These are phyloP conservation scores for Zygoascus sp. DNA, from an alignment of 1,139 yeast genomes.

Conservation along the genomic window DNA sequence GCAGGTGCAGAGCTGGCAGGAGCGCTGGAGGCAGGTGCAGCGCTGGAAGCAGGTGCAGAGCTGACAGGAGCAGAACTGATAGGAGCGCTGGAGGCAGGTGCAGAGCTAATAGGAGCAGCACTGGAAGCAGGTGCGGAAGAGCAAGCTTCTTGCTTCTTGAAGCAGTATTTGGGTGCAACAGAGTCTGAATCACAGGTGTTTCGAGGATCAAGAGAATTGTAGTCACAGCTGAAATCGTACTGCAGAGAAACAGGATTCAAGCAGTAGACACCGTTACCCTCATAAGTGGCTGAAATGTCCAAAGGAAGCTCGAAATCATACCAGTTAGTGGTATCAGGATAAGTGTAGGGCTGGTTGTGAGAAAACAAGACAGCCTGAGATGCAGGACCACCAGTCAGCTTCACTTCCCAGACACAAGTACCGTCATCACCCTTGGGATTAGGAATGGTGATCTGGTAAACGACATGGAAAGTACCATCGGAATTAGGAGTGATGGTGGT, in stretches of 20 bases:
- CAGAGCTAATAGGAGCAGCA: too few species aligned
- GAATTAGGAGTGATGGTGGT: not conserved
- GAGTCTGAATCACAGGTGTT: slow-evolving; percentile 9
- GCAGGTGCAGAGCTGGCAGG: slow-evolving; percentile 5
- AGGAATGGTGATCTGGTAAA: not conserved
- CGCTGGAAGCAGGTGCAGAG: too few species aligned
- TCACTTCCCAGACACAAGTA: slow-evolving; percentile 1
- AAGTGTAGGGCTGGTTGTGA: slow-evolving; percentile 2
- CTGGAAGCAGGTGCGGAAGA: too few species aligned
- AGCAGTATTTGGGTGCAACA: too few species aligned
- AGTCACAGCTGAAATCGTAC: slow-evolving; percentile 6
- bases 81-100: too few species aligned
- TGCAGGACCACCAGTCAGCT: not conserved
- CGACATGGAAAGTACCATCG: not conserved
- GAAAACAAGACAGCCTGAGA: not conserved
- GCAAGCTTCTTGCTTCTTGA: too few species aligned
- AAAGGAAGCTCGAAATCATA: slow-evolving; percentile 5
- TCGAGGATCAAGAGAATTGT: slow-evolving; percentile 2
- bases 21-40: too few species aligned
- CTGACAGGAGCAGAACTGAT: too few species aligned
- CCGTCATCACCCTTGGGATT: slow-evolving; percentile 2
- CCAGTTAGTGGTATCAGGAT: not conserved
- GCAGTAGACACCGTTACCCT: not conserved
- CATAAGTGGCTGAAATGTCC: not conserved
- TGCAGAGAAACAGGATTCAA: slow-evolving; percentile 5